Evolutionary conservation across 2,329 filamentous ascomycete species (phyloP).

Genomic region (Diaporthe ilicicola): DNA sequence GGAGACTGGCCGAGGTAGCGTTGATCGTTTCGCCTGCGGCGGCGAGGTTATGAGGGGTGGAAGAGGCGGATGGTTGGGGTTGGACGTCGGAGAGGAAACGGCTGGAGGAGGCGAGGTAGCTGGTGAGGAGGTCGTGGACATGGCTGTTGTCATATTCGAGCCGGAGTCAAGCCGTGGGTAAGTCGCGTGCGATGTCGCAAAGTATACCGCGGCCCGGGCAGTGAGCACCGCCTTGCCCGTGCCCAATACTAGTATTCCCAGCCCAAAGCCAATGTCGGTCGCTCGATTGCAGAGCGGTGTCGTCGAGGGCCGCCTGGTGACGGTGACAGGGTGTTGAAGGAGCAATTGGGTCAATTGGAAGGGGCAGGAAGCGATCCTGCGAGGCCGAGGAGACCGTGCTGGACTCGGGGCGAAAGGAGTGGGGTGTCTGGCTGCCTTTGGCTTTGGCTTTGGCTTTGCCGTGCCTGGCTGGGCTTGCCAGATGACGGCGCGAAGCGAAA

Average conservation of each 20-base stretch:
- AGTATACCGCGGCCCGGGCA: constrained; percentile 30
- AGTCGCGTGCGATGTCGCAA: constrained; percentile 35
- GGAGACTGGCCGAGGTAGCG: constrained; percentile 63
- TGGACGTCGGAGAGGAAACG: constrained; percentile 53
- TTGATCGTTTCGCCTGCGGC: constrained; percentile 65
- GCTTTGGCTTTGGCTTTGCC: not conserved
- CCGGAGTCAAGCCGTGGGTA: constrained; percentile 33
- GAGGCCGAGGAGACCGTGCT: not conserved
- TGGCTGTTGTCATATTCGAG: constrained; percentile 59
- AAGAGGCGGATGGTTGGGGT: constrained; percentile 62
- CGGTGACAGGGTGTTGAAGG: constrained; percentile 8
- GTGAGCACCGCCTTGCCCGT: constrained; percentile 31
- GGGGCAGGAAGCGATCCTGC: not conserved
- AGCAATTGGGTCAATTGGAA: constrained; percentile 18
- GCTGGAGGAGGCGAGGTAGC: constrained; percentile 59
- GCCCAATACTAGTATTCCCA: constrained; percentile 18
- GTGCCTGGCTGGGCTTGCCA: constrained; percentile 25
- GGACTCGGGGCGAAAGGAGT: not conserved
- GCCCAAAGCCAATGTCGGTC: constrained; percentile 25
- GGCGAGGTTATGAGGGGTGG: constrained; percentile 65
- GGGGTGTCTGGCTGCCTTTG: too few relatives aligned
- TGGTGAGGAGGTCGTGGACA: constrained; percentile 65
- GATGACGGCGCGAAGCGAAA: constrained; percentile 23
- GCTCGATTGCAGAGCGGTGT: constrained; percentile 15
- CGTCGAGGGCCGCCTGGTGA: not conserved